Percentiles rank a stretch among this genome's conserved stretches.
Evolutionary conservation across 768 basidiomycete species (phyloP).

Genomic region (Tulasnella sp.): DNA sequence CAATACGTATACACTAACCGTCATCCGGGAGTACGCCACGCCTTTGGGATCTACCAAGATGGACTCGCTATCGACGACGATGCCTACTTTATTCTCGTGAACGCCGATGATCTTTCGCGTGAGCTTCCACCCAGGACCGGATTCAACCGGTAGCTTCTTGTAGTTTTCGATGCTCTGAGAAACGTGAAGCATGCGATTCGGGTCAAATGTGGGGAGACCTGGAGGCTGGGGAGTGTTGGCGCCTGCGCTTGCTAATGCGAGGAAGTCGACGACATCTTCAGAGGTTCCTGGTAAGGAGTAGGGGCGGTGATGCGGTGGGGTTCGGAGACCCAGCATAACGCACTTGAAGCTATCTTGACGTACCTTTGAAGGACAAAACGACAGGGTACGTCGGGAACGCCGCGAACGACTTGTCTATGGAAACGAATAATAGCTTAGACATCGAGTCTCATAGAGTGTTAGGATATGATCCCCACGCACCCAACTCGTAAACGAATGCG

Average conservation of each 20-base stretch:
- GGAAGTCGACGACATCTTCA: slow-evolving; percentile 61
- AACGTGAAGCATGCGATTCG: slow-evolving; percentile 64
- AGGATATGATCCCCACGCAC: slow-evolving; percentile 10
- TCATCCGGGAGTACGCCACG: slow-evolving; percentile 48
- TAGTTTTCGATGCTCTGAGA: slow-evolving; percentile 71
- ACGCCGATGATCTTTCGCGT: slow-evolving; percentile 54
- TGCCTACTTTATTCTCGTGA: slow-evolving; percentile 73
- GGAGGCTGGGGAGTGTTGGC: slow-evolving; percentile 37
- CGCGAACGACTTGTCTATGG: slow-evolving; percentile 53
- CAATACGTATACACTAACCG: slow-evolving; percentile 31
- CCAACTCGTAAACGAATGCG: slow-evolving; percentile 46
- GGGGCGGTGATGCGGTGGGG: too few species aligned
- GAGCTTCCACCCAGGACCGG: slow-evolving; percentile 70
- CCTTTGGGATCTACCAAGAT: slow-evolving; percentile 52
- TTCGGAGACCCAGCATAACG: background rate
- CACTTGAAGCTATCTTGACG: slow-evolving; percentile 1
- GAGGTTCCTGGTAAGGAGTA: slow-evolving; percentile 33
- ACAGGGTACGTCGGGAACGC: slow-evolving; percentile 82
- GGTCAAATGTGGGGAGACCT: slow-evolving; percentile 63
- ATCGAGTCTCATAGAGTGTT: background rate
- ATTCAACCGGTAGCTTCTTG: slow-evolving; percentile 62
- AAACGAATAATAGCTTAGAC: background rate
- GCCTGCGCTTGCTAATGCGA: slow-evolving; percentile 32
- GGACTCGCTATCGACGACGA: slow-evolving; percentile 56
- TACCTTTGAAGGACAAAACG: slow-evolving; percentile 60